A percentile compares a stretch with the other conserved stretches of the same genome.
These are phyloP conservation scores for Taphrina confusa DNA, from an alignment of 1,139 yeast genomes.

Conservation along the genomic window DNA sequence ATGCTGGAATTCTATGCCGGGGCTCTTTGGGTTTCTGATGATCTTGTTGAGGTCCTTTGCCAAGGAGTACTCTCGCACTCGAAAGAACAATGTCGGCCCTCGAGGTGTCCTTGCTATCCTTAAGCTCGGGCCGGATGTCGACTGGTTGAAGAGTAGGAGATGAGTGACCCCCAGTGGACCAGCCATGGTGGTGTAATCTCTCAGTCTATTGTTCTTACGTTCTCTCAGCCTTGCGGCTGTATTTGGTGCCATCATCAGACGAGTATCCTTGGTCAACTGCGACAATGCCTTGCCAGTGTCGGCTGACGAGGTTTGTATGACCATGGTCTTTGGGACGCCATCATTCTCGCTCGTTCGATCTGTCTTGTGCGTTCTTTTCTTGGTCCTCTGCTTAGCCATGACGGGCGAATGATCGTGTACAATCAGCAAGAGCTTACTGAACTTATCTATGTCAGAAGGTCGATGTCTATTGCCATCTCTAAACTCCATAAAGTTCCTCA, in stretches of 20 bases:
- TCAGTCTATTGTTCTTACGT: conserved; percentile 78
- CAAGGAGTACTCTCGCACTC: conserved; percentile 72
- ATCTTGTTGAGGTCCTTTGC: conserved; percentile 76
- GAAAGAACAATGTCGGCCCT: conserved; percentile 91
- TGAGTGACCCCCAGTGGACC: conserved; percentile 95
- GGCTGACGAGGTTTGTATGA: conserved; percentile 78
- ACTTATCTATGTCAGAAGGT: too few relatives aligned
- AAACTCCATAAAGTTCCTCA: background rate
- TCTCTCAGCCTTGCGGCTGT: conserved; percentile 88
- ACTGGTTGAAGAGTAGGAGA: conserved; percentile 80
- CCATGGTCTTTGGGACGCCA: conserved; percentile 73
- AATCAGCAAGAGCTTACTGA: too few relatives aligned
- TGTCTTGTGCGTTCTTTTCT: conserved; percentile 78
- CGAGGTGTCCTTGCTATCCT: conserved; percentile 85
- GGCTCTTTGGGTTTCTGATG: conserved; percentile 69
- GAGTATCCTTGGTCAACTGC: conserved; percentile 81
- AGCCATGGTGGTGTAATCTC: conserved; percentile 93
- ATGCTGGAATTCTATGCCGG: conserved; percentile 61
- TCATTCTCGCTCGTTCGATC: conserved; percentile 66
- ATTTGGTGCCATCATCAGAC: conserved; percentile 93
- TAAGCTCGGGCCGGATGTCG: conserved; percentile 73
- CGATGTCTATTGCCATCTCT: too few relatives aligned
- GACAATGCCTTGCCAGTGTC: conserved; percentile 76
- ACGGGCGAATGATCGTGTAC: too few relatives aligned
- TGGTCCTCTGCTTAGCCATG: conserved; percentile 45